phyloP scores from a whole-genome alignment of 352 stramenopile species.

The Pythium volutum region DNA sequence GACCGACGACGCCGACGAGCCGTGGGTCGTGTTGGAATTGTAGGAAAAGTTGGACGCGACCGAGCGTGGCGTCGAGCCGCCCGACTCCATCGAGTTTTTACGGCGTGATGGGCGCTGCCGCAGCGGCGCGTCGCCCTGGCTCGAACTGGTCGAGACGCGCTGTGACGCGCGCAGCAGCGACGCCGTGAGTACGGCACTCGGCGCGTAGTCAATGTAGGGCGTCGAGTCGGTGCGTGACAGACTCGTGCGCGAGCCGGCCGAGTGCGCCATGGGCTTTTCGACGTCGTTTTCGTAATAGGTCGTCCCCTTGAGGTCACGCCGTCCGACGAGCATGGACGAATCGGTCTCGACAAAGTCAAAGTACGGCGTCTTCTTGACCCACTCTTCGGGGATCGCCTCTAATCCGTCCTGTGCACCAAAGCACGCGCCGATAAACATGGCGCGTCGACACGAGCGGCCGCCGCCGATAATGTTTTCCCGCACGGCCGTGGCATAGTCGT shows the following conservation, averaged over 20 bases:
- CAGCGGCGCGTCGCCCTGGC: slow-evolving; percentile 3
- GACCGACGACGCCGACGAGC: slow-evolving; percentile 58
- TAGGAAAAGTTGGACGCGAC: slow-evolving; percentile 79
- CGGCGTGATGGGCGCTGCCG: slow-evolving; percentile 14
- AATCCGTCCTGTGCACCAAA: slow-evolving; percentile 75
- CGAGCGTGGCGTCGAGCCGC: slow-evolving; percentile 59
- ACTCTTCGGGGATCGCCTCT: slow-evolving; percentile 61
- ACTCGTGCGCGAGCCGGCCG: slow-evolving; percentile 14
- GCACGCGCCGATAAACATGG: slow-evolving; percentile 82
- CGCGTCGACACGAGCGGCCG: slow-evolving; percentile 66
- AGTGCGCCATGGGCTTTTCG: slow-evolving; percentile 30
- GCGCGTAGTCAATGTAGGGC: slow-evolving; percentile 61
- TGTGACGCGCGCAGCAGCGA: slow-evolving; percentile 31
- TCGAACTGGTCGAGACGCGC: slow-evolving; percentile 17
- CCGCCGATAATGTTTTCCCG: slow-evolving; percentile 83
- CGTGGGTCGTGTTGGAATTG: slow-evolving; percentile 62
- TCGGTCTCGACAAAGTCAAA: slow-evolving; percentile 81
- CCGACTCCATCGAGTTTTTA: slow-evolving; percentile 68
- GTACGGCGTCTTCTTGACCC: slow-evolving; percentile 80
- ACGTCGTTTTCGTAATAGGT: slow-evolving; percentile 46
- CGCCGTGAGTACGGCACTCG: slow-evolving; percentile 43
- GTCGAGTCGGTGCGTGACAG: slow-evolving; percentile 27
- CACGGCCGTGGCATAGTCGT: slow-evolving; percentile 73
- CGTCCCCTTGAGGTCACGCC: slow-evolving; percentile 56
- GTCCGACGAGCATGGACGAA: slow-evolving; percentile 57